Conservation (phyloP, 169 alveolate genomes). For the Eimeria praecox region DNA sequence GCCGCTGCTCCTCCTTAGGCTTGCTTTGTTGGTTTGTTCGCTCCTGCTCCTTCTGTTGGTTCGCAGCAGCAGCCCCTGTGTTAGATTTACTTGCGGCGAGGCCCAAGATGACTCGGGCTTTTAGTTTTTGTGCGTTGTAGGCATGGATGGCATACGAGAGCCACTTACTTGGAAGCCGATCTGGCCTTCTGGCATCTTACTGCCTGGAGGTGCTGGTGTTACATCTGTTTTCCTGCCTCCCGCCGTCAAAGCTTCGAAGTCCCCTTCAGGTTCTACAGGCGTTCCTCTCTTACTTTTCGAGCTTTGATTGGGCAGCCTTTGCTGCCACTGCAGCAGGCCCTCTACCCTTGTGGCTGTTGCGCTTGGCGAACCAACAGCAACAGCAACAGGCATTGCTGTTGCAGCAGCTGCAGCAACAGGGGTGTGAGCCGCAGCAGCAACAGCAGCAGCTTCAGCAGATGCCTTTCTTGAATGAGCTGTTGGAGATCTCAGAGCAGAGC, state of each 20-base stretch:
- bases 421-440: constrained; percentile 43
- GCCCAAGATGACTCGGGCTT: not conserved
- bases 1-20: not conserved
- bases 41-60: not conserved
- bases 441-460: constrained; percentile 33
- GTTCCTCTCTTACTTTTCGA: constrained; percentile 78
- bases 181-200: constrained; percentile 83
- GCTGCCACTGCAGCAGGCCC: constrained; percentile 84
- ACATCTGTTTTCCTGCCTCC: constrained; percentile 77
- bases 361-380: constrained; percentile 60
- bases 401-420: constrained; percentile 54
- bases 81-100: not conserved
- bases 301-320: constrained; percentile 79
- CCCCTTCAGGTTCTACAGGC: constrained; percentile 81
- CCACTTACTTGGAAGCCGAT: constrained; percentile 83
- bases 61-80: not conserved
- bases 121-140: constrained; percentile 2
- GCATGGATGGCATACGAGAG: constrained; percentile 84
- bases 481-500: constrained; percentile 58
- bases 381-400: constrained; percentile 37
- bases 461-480: constrained; percentile 38
- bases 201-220: constrained; percentile 81
- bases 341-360: constrained; percentile 79
- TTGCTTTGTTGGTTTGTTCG: not conserved
- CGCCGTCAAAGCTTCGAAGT: constrained; percentile 57